A percentile compares a stretch with the other conserved stretches of the same genome.
These are phyloP conservation scores for Suillus subaureus DNA, from an alignment of 768 basidiomycete genomes.

Conservation along the genomic window DNA sequence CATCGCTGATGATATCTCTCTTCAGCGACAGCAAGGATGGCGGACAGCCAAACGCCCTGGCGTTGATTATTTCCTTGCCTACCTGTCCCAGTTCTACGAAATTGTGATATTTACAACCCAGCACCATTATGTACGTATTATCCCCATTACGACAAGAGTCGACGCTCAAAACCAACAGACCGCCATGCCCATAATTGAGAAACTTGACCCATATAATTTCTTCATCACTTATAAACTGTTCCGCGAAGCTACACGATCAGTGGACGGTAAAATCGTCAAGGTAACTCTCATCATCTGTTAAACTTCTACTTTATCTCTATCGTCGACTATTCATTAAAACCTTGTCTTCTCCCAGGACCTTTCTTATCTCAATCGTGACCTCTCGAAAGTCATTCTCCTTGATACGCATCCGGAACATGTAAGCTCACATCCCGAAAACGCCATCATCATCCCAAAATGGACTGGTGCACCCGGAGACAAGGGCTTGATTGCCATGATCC, in stretches of 20 bases:
- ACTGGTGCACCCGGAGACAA: conserved; percentile 73
- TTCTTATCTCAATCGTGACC: conserved; percentile 91
- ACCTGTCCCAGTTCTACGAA: conserved; percentile 98
- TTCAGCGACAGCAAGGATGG: conserved; percentile 91
- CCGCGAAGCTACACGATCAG: conserved; percentile 86
- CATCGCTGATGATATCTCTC: background rate
- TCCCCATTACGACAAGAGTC: conserved; percentile 6
- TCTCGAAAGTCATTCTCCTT: conserved; percentile 84
- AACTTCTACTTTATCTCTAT: no score
- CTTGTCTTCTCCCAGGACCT: conserved; percentile 59
- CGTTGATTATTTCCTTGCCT: conserved; percentile 96
- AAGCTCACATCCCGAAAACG: conserved; percentile 83
- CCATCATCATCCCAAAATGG: conserved; percentile 85
- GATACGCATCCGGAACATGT: conserved; percentile 85
- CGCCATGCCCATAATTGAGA: conserved; percentile 84
- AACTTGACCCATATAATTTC: conserved; percentile 92
- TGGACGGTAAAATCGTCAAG: conserved; percentile 86
- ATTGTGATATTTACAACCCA: conserved; percentile 95
- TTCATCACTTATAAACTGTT: conserved; percentile 89
- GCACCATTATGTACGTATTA: conserved; percentile 76
- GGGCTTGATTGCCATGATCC: conserved; percentile 89
- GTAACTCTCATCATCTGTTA: conserved; percentile 35
- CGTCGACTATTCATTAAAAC: background rate
- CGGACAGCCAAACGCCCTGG: conserved; percentile 97
- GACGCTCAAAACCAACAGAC: conserved; percentile 53